A percentile compares a stretch with the other conserved stretches of the same genome.
Conservation (phyloP, 2,329 filamentous ascomycete genomes). For the Camptophora hylomeconis region DNA sequence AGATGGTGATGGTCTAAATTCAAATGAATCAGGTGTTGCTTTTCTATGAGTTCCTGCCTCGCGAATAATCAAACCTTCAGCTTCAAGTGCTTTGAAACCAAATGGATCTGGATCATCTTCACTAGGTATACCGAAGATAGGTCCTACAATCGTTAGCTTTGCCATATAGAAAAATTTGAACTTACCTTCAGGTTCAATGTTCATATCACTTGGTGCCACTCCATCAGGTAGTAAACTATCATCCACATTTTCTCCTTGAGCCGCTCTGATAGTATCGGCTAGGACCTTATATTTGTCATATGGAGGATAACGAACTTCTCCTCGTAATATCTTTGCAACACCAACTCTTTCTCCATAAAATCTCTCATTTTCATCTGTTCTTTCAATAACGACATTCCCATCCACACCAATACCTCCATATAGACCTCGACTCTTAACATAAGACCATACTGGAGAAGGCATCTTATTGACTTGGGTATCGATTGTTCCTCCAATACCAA, state of each 20-base stretch:
- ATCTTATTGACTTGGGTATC: slow-evolving; percentile 57
- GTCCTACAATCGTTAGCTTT: slow-evolving; percentile 21
- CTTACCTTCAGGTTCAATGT: slow-evolving; percentile 38
- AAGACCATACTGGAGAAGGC: slow-evolving; percentile 64
- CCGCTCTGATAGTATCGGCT: slow-evolving; percentile 73
- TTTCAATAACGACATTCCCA: slow-evolving; percentile 73
- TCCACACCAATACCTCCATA: slow-evolving; percentile 81
- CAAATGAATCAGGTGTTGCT: slow-evolving; percentile 67
- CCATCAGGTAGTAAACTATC: slow-evolving; percentile 51
- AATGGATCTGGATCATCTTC: slow-evolving; percentile 80
- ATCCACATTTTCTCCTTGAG: slow-evolving; percentile 75
- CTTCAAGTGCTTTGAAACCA: slow-evolving; percentile 79
- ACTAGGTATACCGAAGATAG: slow-evolving; percentile 65
- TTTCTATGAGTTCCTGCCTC: slow-evolving; percentile 71
- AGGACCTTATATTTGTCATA: slow-evolving; percentile 43
- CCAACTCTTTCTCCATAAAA: slow-evolving; percentile 62
- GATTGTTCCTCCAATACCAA: slow-evolving; percentile 60
- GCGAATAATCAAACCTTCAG: slow-evolving; percentile 76
- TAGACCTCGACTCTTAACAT: slow-evolving; percentile 79
- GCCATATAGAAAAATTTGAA: too few relatives aligned
- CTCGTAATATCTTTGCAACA: slow-evolving; percentile 49
- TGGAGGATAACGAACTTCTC: slow-evolving; percentile 46
- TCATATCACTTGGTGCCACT: slow-evolving; percentile 63
- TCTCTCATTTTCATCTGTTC: slow-evolving; percentile 73
- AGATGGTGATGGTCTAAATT: slow-evolving; percentile 62